These are phyloP conservation scores for Acacia acuminata DNA, from an alignment of 306 rosid genomes.

Conservation along the genomic window DNA sequence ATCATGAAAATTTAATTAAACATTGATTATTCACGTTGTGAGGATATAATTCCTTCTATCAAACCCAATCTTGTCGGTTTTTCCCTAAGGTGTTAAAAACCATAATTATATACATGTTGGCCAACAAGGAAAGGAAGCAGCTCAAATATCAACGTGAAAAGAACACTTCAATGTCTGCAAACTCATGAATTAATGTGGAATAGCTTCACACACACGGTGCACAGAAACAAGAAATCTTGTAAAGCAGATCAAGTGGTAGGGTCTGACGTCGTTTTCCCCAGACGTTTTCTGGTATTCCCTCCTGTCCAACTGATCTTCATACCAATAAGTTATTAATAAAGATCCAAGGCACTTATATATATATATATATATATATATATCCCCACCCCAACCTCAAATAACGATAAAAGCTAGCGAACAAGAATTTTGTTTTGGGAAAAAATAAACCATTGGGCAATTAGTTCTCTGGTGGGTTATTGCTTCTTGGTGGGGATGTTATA, in stretches of 20 bases:
- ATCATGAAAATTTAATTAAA: no score
- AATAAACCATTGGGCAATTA: neutral
- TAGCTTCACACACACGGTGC: no score
- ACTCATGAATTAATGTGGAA: conserved; percentile 19
- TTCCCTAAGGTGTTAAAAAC: neutral
- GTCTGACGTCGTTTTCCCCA: conserved; percentile 5
- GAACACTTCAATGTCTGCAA: neutral
- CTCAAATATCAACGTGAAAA: conserved; percentile 21
- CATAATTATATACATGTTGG: neutral
- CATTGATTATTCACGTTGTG: no score
- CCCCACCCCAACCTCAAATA: neutral
- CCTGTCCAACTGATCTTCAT: neutral
- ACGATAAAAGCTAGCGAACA: neutral
- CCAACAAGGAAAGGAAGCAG: neutral
- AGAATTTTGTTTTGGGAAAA: neutral
- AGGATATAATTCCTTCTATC: no score
- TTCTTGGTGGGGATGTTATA: no score
- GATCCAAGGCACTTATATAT: neutral
- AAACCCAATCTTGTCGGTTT: no score
- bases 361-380: neutral
- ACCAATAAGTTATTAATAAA: neutral
- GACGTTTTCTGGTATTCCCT: neutral
- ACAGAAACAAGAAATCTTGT: conserved; percentile 9
- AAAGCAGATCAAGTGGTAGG: neutral
- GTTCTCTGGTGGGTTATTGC: neutral